Base-by-base conservation (phyloP, 192 early-diverging fungal species). In the Linnemannia schmuckeri region DNA sequence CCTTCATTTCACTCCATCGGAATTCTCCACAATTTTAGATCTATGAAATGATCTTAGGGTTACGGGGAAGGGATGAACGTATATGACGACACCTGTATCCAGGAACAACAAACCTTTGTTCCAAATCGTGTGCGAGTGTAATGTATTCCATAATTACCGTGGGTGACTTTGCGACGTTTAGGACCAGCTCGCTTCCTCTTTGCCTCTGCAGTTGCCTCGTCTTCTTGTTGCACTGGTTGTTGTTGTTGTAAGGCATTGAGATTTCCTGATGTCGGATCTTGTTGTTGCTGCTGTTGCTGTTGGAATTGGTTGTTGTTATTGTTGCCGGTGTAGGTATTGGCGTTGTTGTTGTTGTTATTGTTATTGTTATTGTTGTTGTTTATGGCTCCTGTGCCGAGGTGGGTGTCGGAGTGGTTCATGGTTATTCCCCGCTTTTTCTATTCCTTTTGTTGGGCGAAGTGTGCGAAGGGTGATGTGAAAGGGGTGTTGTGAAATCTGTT, bases 181-280 rank as follows among this genome's bases (percentile, higher is more conserved):
- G 93, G 91, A 3, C 90, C 93, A 4, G 89, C 85, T 75, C 91
- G 74, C 76, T 93, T 93, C 88, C 92, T 93, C 80, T 92, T 93
- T 52, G 90, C 72, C 27, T 93, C 92, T 1, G 77, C 69, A 35
- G 79, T 75, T 9, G 85, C 85, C 17, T 77, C 80, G 24, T 88
- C 80, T 42, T 78, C 52, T 35, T 80, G 74, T 33, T 88, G 81
- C 7, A 72, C 80, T 79, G 66, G 7, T 44, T 30, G 30, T 55
- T 85, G 70, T 70, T 81, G 57, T 40, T 66, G 61, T 30, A 66
- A 30, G 37, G 74, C 6, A 57, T 24, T 6, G 20, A 41, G 0
- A 6, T 37, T 72, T 72, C 12, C 38, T 6, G 42, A 44, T 7
- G 42, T 20, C 18, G 49, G 49, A 38, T 35, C 35, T 30, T 71